These are phyloP conservation scores for Backusella tarrabulga DNA, from an alignment of 192 early-diverging fungal species.

Conservation along the genomic window DNA sequence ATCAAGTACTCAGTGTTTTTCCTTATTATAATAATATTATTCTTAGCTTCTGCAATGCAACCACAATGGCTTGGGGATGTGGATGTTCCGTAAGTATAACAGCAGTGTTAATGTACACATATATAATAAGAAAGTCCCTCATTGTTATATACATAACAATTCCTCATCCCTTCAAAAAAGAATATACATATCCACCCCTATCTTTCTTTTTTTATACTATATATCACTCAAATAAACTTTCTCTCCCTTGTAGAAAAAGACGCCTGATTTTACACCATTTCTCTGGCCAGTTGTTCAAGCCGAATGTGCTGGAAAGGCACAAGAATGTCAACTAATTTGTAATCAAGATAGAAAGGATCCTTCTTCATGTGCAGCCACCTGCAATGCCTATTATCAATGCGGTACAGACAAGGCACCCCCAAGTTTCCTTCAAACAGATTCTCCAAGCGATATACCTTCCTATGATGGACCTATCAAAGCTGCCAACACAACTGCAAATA, in stretches of 20 bases:
- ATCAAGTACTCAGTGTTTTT: background rate
- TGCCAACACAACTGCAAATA: background rate
- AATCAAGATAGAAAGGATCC: background rate
- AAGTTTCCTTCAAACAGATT: conserved; percentile 27
- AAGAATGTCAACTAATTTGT: conserved; percentile 27
- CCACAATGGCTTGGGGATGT: conserved; percentile 31
- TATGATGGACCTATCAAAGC: conserved; percentile 23
- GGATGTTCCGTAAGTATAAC: conserved; percentile 21
- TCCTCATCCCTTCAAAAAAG: background rate
- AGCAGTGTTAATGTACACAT: background rate
- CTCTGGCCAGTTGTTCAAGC: conserved; percentile 26
- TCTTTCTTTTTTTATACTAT: background rate
- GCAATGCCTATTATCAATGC: conserved; percentile 30
- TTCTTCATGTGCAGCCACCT: conserved; percentile 21
- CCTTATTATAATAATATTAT: background rate
- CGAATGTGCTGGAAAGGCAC: conserved; percentile 27
- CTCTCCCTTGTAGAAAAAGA: conserved; percentile 12
- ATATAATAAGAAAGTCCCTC: background rate
- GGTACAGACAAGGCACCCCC: conserved; percentile 29
- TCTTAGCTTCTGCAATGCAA: conserved; percentile 31
- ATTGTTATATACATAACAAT: background rate
- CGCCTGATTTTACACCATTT: conserved; percentile 18
- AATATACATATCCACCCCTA: background rate
- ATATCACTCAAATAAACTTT: background rate
- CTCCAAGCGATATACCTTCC: conserved; percentile 16